Evolutionary conservation across 2,329 filamentous ascomycete species (phyloP), one percentile per base, ranked within the genome.

Genomic region (Diplodia seriata): DNA sequence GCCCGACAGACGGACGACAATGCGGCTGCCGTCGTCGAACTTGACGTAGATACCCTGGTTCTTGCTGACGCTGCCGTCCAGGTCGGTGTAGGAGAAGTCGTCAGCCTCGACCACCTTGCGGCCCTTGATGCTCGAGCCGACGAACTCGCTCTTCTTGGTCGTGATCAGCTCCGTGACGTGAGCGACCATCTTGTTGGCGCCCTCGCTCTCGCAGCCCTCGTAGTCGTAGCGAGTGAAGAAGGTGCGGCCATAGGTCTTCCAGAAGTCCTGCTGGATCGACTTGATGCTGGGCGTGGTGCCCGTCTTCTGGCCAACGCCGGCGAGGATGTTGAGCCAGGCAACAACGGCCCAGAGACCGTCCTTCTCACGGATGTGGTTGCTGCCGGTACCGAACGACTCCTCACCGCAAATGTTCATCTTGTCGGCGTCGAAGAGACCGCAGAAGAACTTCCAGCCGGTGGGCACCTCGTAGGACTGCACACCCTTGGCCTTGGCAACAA

Each of bases 201-300:
- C 94, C 9, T 94, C 93, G 56, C 90, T 91, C 83, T 97, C 93
- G 72, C 97, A 93, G 73, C 96, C 88, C 83, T 99, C 95, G 82
- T 97, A 99, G 82, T 99, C 95, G 82, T 98, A 98, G 71, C 95
- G 92, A 53, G 95, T 99, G 87, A 99, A 99, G 86, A 98, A 99
- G 38, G 94, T 97, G 69, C 95, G 93, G 76, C 95, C 95, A 80
- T 99, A 99, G 68, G 89, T 92, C 76, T 88, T 87, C 95, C 95
- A 99, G 87, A 99, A 98, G 78, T 97, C 93, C 75, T 93, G 89
- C 83, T 99, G 95, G 79, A 99, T 97, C 81, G 94, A 91, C 77
- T 91, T 91, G 82, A 99, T 98, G 82, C 92, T 97, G 62, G 94
- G 94, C 3, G 91, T 93, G 73, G 91, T 89, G 69, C 85, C 89